phyloP scores from a whole-genome alignment of 805 yeast genomes.

The Scheffersomyces spartinae region DNA sequence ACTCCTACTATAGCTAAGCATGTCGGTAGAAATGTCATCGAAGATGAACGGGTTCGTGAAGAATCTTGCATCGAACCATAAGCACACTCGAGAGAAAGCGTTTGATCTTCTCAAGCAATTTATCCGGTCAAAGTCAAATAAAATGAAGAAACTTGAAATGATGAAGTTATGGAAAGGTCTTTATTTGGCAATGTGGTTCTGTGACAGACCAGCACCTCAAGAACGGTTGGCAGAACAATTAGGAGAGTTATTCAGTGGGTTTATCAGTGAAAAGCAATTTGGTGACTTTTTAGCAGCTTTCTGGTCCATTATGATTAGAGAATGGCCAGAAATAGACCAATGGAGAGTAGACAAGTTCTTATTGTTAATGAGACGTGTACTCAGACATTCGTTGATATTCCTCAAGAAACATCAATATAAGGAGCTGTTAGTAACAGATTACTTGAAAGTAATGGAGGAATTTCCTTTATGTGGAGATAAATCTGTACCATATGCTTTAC shows the following conservation, averaged over 20 bases:
- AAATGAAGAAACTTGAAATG: no score
- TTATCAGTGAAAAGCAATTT: constrained; percentile 32
- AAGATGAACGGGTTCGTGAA: no score
- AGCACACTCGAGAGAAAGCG: no score
- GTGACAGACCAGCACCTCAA: constrained; percentile 89
- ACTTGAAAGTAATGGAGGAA: constrained; percentile 28
- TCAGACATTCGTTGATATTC: constrained; percentile 52
- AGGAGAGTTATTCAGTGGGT: constrained; percentile 42
- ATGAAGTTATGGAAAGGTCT: constrained; percentile 95
- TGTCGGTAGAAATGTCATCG: no score
- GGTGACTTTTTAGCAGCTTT: constrained; percentile 55
- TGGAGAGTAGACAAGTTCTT: constrained; percentile 83
- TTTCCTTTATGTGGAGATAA: constrained; percentile 47
- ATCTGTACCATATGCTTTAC: constrained; percentile 60
- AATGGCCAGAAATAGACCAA: constrained; percentile 80
- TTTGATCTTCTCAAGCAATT: no score
- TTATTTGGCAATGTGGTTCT: constrained; percentile 91
- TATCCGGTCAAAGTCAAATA: no score
- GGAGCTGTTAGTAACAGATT: constrained; percentile 30
- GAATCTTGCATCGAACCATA: no score
- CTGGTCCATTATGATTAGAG: constrained; percentile 67
- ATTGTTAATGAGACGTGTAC: constrained; percentile 65
- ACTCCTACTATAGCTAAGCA: no score
- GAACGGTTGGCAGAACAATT: constrained; percentile 68
- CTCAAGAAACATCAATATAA: constrained; percentile 48